Evolutionary conservation across 1,284 basidiomycete genomes (phyloP), one percentile per base, ranked within the genome.

Genomic region (Afroboletus lepidellus): DNA sequence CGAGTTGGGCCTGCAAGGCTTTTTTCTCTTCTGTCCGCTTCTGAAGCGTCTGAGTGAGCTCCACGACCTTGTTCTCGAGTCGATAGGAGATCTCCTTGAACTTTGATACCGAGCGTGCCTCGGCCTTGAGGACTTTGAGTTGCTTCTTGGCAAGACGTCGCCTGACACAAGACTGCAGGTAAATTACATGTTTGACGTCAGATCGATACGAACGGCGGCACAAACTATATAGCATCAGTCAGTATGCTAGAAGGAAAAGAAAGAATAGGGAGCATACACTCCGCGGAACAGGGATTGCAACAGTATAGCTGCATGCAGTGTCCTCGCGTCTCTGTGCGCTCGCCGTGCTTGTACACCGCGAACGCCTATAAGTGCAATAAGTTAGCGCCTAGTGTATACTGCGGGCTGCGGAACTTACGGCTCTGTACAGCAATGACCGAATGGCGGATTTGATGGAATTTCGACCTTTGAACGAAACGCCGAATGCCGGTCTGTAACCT

Each of bases 71-170:
- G 81, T 99, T 99, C 77, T 99, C 97, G 55, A 99, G 80, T 62
- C 85, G 87, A 71, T 98, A 99, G 0, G 97, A 98, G 59, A 98
- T 98, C 74, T 99, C 97, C 74, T 99, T 98, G 83, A 97, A 97
- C 71, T 97, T 98, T 60, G 90, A 90, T 29, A 96, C 96, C 1
- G 96, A 98, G 50, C 94, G 92, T 23, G 97, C 97, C 71, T 99
- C 97, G 24, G 87, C 82, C 64, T 84, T 88, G 56, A 98, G 83
- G 7, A 76, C 78, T 60, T 88, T 87, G 52, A 99, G 83, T 68
- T 98, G 87, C 60, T 87, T 89, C 57, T 88, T 84, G 27, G 97
- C 97, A 45, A 92, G 74, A 39, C 92, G 86, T 27, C 96, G 90
- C 48, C 97, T 91, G 55, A 96, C 78, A 65, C 93, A 95, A 20